Conservation (phyloP, 1,284 basidiomycete genomes). For the Chondrostereum purpureum region DNA sequence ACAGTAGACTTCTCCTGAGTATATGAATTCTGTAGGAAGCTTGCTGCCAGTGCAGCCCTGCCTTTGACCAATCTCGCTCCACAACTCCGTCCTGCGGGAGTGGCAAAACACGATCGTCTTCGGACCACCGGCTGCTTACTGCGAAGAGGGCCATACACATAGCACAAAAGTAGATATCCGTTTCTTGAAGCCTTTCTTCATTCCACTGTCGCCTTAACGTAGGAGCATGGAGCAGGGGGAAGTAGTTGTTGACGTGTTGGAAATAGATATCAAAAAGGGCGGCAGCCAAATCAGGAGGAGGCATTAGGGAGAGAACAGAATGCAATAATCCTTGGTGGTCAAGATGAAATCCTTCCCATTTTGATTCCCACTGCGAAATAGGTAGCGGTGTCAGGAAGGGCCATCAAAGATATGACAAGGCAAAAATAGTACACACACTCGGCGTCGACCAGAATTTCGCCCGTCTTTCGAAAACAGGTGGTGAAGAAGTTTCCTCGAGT, state of each 20-base stretch:
- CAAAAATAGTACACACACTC: constrained; percentile 21
- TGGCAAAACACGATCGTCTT: constrained; percentile 58
- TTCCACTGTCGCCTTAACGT: constrained; percentile 60
- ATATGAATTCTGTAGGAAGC: constrained; percentile 38
- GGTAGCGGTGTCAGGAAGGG: constrained; percentile 1
- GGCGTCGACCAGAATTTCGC: constrained; percentile 34
- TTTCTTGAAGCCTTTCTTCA: constrained; percentile 46
- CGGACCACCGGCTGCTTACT: constrained; percentile 62
- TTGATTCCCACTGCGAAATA: constrained; percentile 49
- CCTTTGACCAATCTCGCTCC: constrained; percentile 38
- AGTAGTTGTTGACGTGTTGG: constrained; percentile 43
- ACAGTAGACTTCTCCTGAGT: constrained; percentile 49
- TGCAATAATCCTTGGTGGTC: constrained; percentile 29
- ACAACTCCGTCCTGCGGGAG: constrained; percentile 21
- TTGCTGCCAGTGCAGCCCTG: constrained; percentile 37
- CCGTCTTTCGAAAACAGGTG: constrained; percentile 19
- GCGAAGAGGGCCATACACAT: constrained; percentile 59
- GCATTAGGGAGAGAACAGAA: constrained; percentile 41
- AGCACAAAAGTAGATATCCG: constrained; percentile 52
- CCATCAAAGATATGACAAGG: constrained; percentile 1
- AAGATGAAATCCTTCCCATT: constrained; percentile 41
- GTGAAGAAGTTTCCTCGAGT: neutral
- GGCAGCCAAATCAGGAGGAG: constrained; percentile 48
- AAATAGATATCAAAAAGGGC: constrained; percentile 66
- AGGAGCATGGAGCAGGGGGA: constrained; percentile 62